These are phyloP conservation scores for Phyllosticta citrichinensis DNA, from an alignment of 2,329 filamentous ascomycete species.

Conservation along the genomic window DNA sequence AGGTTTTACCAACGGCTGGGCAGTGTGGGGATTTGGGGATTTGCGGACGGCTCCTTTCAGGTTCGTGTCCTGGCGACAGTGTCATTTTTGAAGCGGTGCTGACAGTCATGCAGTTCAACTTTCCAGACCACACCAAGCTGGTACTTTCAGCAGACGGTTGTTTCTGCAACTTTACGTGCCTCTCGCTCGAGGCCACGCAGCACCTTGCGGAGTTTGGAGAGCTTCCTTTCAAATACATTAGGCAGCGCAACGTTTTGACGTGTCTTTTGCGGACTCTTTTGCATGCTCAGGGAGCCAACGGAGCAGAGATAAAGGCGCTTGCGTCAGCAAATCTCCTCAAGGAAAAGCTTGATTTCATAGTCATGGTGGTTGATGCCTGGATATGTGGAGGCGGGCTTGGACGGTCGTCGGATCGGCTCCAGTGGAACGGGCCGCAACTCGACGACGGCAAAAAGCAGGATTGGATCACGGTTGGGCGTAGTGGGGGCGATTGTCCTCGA, in stretches of 20 bases:
- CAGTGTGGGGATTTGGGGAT: conserved; percentile 73
- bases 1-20: conserved; percentile 76
- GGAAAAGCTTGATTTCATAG: conserved; percentile 64
- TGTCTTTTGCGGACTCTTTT: conserved; percentile 65
- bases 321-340: conserved; percentile 62
- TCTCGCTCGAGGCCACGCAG: conserved; percentile 59
- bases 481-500: conserved; percentile 33
- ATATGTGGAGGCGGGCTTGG: conserved; percentile 59
- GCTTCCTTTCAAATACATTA: conserved; percentile 55
- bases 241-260: conserved; percentile 59
- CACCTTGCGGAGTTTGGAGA: conserved; percentile 53
- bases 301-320: conserved; percentile 44
- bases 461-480: conserved; percentile 39
- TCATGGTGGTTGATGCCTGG: conserved; percentile 61
- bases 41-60: conserved; percentile 69
- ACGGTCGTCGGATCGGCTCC: conserved; percentile 24
- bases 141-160: conserved; percentile 65
- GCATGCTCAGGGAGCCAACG: conserved; percentile 44
- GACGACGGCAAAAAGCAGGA: conserved; percentile 36
- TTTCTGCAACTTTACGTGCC: conserved; percentile 68
- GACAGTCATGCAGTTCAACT: conserved; percentile 57
- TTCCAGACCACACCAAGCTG: conserved; percentile 79
- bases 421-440: conserved; percentile 35
- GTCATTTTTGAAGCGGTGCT: conserved; percentile 11
- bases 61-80: conserved; percentile 30